phyloP scores from a whole-genome alignment of 768 basidiomycete genomes.

The Phaeotremella skinneri region DNA sequence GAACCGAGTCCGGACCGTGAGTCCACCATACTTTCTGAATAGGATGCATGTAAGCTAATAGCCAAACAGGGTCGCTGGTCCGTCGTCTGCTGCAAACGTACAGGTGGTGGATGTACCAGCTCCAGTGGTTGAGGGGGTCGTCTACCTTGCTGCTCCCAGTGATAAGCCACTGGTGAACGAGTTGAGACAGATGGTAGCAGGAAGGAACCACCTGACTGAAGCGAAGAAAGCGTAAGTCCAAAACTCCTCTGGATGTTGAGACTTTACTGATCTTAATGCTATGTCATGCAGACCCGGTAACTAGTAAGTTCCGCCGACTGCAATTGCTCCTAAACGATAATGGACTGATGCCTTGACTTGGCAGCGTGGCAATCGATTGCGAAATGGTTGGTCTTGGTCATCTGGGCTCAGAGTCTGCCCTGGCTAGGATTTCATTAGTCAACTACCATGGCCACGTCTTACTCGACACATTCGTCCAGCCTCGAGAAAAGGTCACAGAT shows the following conservation, averaged over 20 bases:
- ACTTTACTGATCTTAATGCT: neutral
- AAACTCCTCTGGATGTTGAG: neutral
- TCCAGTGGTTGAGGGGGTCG: slow-evolving; percentile 24
- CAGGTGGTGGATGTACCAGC: slow-evolving; percentile 7
- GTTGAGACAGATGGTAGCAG: slow-evolving; percentile 48
- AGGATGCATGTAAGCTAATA: neutral
- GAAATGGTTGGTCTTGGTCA: slow-evolving; percentile 97
- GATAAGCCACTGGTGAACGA: slow-evolving; percentile 41
- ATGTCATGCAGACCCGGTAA: slow-evolving; percentile 37
- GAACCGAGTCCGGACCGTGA: slow-evolving; percentile 14
- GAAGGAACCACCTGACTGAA: slow-evolving; percentile 37
- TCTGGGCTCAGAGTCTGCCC: slow-evolving; percentile 73
- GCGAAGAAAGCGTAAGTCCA: slow-evolving; percentile 45
- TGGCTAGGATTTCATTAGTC: slow-evolving; percentile 85
- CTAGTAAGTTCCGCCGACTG: slow-evolving; percentile 26
- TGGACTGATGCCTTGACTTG: slow-evolving; percentile 56
- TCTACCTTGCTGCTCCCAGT: slow-evolving; percentile 23
- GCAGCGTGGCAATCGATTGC: slow-evolving; percentile 81
- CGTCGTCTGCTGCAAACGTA: neutral
- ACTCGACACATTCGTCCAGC: slow-evolving; percentile 81
- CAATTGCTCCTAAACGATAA: slow-evolving; percentile 8
- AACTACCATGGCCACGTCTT: slow-evolving; percentile 79
- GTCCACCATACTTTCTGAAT: slow-evolving; percentile 1
- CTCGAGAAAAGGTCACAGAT: slow-evolving; percentile 83
- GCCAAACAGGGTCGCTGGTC: neutral